Conservation (phyloP, 2,329 filamentous ascomycete genomes). For the Chrysosporium queenslandicum region DNA sequence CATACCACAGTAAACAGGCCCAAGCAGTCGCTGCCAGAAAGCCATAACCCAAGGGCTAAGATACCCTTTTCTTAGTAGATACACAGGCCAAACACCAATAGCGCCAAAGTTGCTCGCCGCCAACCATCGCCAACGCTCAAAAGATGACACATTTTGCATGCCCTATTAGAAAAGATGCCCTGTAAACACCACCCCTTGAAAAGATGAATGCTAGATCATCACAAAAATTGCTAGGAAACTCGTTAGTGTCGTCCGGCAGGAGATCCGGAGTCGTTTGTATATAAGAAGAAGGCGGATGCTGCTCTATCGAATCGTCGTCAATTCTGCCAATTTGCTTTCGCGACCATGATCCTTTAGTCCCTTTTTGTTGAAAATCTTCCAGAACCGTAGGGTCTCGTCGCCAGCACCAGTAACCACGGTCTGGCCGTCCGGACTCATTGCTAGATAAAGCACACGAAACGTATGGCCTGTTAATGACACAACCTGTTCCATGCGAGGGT, state of each 20-base stretch:
- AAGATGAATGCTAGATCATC: slow-evolving; percentile 7
- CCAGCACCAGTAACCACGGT: slow-evolving; percentile 92
- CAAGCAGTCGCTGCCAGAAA: background rate
- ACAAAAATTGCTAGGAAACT: slow-evolving; percentile 6
- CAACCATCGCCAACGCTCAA: slow-evolving; percentile 9
- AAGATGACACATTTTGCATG: slow-evolving; percentile 5
- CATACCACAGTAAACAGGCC: background rate
- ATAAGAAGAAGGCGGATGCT: background rate
- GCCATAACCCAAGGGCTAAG: background rate
- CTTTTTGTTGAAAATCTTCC: slow-evolving; percentile 86
- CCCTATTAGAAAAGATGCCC: slow-evolving; percentile 1
- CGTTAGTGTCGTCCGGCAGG: background rate
- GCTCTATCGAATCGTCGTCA: slow-evolving; percentile 63
- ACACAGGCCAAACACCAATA: background rate
- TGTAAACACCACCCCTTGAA: background rate
- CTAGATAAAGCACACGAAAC: slow-evolving; percentile 88
- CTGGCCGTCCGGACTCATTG: slow-evolving; percentile 92
- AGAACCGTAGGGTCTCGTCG: slow-evolving; percentile 91
- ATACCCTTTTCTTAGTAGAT: background rate
- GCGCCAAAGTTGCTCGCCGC: background rate
- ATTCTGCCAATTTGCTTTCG: slow-evolving; percentile 58
- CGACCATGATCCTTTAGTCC: slow-evolving; percentile 59
- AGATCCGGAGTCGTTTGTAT: background rate
- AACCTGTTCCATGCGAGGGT: slow-evolving; percentile 94
- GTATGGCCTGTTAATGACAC: slow-evolving; percentile 93